A percentile compares a stretch with the other conserved stretches of the same genome.
Conservation (phyloP, 2,329 filamentous ascomycete species). For the Cladosporium sp. region DNA sequence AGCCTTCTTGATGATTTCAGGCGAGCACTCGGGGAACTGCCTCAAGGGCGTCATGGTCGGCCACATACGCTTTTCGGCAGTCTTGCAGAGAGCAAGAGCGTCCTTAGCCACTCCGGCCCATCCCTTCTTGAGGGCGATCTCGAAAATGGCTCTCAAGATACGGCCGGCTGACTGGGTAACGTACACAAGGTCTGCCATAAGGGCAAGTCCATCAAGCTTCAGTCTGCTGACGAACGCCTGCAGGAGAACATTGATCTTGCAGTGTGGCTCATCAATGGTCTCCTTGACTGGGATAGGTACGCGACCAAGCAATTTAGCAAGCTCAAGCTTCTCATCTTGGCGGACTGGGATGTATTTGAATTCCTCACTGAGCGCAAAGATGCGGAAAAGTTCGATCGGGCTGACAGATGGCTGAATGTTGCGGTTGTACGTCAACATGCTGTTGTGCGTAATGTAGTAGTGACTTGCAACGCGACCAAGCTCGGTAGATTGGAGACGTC, state of each 20-base stretch:
- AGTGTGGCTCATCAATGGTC: conserved; percentile 91
- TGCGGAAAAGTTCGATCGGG: conserved; percentile 91
- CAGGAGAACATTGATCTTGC: conserved; percentile 95
- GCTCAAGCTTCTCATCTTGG: conserved; percentile 94
- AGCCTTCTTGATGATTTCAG: conserved; percentile 84
- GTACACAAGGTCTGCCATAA: conserved; percentile 99
- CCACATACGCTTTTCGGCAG: conserved; percentile 99
- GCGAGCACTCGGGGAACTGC: conserved; percentile 78
- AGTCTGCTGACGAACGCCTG: conserved; percentile 96
- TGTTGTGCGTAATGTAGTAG: conserved; percentile 95
- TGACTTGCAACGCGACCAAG: conserved; percentile 94
- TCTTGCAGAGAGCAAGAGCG: conserved; percentile 92
- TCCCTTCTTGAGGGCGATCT: conserved; percentile 94
- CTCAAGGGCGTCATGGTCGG: conserved; percentile 94
- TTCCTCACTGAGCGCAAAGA: conserved; percentile 93
- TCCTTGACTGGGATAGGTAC: conserved; percentile 98
- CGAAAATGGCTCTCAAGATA: conserved; percentile 91
- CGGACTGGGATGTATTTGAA: conserved; percentile 99
- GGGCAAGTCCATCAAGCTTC: conserved; percentile 84
- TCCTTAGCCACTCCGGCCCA: conserved; percentile 92
- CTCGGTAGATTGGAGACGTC: conserved; percentile 84
- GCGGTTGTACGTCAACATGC: conserved; percentile 95
- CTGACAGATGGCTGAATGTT: conserved; percentile 91
- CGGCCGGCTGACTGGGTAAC: conserved; percentile 96
- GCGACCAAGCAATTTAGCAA: conserved; percentile 82